Evolutionary conservation across 257 asterid species (phyloP).

Genomic region (Plectranthus barbatus): DNA sequence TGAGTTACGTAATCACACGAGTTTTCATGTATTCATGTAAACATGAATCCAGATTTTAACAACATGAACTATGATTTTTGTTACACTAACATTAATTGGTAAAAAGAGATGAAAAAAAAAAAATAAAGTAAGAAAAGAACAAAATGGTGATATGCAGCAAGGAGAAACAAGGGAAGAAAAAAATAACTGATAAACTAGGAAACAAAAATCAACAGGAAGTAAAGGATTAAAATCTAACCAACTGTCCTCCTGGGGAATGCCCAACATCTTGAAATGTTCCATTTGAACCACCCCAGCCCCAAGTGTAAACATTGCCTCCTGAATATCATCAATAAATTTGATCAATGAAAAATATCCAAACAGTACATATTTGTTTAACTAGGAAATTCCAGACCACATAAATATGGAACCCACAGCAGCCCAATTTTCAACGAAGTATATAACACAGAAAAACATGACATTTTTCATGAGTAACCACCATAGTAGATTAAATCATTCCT

Average conservation of each 20-base stretch:
- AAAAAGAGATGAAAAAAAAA: no score
- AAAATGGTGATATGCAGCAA: no score
- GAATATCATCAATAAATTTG: conserved; percentile 13
- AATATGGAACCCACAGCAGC: background rate
- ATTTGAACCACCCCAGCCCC: conserved; percentile 99
- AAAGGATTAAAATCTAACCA: conserved; percentile 43
- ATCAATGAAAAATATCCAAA: background rate
- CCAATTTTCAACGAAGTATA: background rate
- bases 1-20: no score
- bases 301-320: conserved; percentile 77
- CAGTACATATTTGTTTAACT: background rate
- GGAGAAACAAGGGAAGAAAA: background rate
- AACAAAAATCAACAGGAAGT: background rate
- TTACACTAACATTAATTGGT: no score
- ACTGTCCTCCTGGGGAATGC: conserved; percentile 93
- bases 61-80: no score
- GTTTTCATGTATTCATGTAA: no score
- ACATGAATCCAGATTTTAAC: no score
- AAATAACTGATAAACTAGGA: background rate
- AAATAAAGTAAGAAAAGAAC: no score
- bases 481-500: background rate
- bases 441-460: background rate
- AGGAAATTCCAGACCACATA: background rate
- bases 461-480: no score
- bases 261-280: conserved; percentile 88